Evolutionary conservation across 2,329 filamentous ascomycete genomes (phyloP).

Genomic region (Diaporthe caulivora): DNA sequence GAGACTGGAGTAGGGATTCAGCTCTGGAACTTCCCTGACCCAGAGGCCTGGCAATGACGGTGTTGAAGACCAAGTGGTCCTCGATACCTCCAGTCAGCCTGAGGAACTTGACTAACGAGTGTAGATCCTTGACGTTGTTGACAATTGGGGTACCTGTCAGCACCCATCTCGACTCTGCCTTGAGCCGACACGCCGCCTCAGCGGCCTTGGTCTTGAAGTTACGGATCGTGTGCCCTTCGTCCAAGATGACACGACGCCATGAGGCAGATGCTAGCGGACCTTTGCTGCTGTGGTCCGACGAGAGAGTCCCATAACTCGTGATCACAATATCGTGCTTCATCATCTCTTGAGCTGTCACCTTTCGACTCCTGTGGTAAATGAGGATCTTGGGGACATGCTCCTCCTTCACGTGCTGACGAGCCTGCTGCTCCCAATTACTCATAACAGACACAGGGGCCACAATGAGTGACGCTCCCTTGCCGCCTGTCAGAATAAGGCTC

Average conservation of each 20-base stretch:
- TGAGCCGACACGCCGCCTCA: slow-evolving; percentile 74
- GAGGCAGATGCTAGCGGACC: slow-evolving; percentile 62
- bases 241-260: slow-evolving; percentile 85
- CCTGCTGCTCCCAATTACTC: slow-evolving; percentile 90
- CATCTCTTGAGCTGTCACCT: slow-evolving; percentile 69
- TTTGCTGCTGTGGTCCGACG: slow-evolving; percentile 65
- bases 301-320: slow-evolving; percentile 85
- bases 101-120: slow-evolving; percentile 83
- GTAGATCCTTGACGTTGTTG: slow-evolving; percentile 85
- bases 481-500: slow-evolving; percentile 75
- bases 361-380: slow-evolving; percentile 79
- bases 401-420: slow-evolving; percentile 76
- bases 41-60: slow-evolving; percentile 77
- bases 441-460: slow-evolving; percentile 87
- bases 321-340: slow-evolving; percentile 80
- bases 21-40: slow-evolving; percentile 67
- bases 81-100: slow-evolving; percentile 82
- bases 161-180: slow-evolving; percentile 82
- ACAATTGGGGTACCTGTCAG: slow-evolving; percentile 86
- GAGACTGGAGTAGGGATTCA: slow-evolving; percentile 75
- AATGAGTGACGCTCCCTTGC: slow-evolving; percentile 77
- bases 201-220: slow-evolving; percentile 81
- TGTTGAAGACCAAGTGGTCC: slow-evolving; percentile 79
- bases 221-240: slow-evolving; percentile 86
- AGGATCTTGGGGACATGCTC: slow-evolving; percentile 75